Evolutionary conservation across 306 rosid species (phyloP), one percentile per base, ranked within the genome.

Genomic region (Notholithocarpus densiflorus): DNA sequence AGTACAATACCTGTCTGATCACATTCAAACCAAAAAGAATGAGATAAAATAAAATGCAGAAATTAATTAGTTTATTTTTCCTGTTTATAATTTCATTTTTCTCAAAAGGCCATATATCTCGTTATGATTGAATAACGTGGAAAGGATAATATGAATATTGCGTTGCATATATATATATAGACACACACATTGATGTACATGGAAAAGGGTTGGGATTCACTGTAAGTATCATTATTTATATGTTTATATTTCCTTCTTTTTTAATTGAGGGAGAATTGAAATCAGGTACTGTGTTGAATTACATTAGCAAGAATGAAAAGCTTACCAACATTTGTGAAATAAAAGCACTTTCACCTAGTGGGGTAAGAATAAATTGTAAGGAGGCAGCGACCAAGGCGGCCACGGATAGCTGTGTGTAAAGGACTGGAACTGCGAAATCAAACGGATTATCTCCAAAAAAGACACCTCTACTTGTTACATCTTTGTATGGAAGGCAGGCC

Each of bases 241-340:
- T 48, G 53, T 48, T 48, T 11, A 48, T 48, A 48, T 48, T 48
- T 48, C 17, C 53, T 48, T 48, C 17, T 3, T 48, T 48, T 48
- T 48, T 48, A 48, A 48, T 10, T 8, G 27, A 64, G 20, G 18
- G 9, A 27, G 27, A 27, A 15, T 48, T 15, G 10, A 21, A 40
- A 76, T 21, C 3, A 27, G 45, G 59, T 48, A 12, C 45, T 48
- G 53, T 48, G 53, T 48, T 48, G 15, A 48, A 48, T 48, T 48
- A 48, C 53, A 48, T 48, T 11, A 12, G 53, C 53, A 48, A 12
- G 53, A 27, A 5, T n/a, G 31, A 43, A 55, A 23, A 15, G 2
- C 70, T 74, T 89, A 89, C 94, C 86, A 89, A 82, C 87, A 89
- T 48, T 18, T 85, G 90, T 7, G 94, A 79, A 61, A 85, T 32